phyloP scores from a whole-genome alignment of 1,139 yeast genomes.

The Diutina pseudorugosa region DNA sequence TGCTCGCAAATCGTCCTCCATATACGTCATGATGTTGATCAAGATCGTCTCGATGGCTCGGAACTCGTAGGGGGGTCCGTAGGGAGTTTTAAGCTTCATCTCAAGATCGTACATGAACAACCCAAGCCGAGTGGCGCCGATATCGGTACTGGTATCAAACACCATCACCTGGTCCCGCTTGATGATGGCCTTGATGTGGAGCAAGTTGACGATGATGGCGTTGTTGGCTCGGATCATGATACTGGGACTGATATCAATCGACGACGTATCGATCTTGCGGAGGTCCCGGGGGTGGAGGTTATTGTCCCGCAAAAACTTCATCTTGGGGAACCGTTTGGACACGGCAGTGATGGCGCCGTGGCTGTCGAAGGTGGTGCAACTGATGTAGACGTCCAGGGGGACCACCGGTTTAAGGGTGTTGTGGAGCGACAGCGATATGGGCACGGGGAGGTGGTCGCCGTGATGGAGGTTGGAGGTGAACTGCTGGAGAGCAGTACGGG shows the following conservation, averaged over 20 bases:
- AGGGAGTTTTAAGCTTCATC: constrained; percentile 46
- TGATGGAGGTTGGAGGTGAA: neutral
- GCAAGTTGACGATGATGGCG: constrained; percentile 66
- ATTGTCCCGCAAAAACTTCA: constrained; percentile 62
- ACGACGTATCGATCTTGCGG: constrained; percentile 78
- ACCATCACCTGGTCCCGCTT: constrained; percentile 72
- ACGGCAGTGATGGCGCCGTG: constrained; percentile 65
- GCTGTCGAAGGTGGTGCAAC: constrained; percentile 63
- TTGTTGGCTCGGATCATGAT: constrained; percentile 55
- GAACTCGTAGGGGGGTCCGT: constrained; percentile 53
- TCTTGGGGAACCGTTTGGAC: constrained; percentile 66
- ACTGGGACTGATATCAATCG: constrained; percentile 82
- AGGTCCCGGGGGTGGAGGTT: constrained; percentile 74
- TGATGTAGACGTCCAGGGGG: constrained; percentile 45
- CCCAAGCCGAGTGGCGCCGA: constrained; percentile 42
- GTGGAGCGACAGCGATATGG: neutral
- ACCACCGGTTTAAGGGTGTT: constrained; percentile 36
- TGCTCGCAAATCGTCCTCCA: constrained; percentile 75
- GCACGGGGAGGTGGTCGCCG: neutral
- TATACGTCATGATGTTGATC: constrained; percentile 68
- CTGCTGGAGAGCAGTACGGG: constrained; percentile 1
- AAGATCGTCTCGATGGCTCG: constrained; percentile 83
- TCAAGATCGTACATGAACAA: constrained; percentile 81
- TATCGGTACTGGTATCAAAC: constrained; percentile 58
- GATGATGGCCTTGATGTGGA: constrained; percentile 80